phyloP scores from a whole-genome alignment of 805 yeast species.

The Zygoascus biomembranicola region DNA sequence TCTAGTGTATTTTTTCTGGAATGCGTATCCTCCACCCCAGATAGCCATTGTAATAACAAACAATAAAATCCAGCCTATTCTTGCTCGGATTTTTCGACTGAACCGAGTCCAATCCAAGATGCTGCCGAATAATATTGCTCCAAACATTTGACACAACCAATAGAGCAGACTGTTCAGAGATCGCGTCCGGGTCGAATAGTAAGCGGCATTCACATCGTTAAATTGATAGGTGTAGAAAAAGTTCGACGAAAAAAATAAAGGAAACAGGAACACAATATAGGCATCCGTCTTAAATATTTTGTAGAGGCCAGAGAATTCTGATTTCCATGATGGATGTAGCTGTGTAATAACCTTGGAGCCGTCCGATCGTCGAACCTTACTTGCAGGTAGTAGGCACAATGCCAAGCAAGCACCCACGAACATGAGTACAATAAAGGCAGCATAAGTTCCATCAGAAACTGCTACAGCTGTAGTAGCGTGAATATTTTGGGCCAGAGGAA shows the following conservation, averaged over 20 bases:
- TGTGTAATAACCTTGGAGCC: constrained; percentile 35
- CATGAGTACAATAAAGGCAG: constrained; percentile 46
- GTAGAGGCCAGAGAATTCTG: constrained; percentile 22
- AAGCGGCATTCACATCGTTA: constrained; percentile 42
- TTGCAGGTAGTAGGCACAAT: constrained; percentile 19
- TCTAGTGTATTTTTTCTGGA: background rate
- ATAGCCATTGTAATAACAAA: constrained; percentile 35
- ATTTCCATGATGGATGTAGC: constrained; percentile 18
- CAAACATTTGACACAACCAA: constrained; percentile 50
- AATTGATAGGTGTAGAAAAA: constrained; percentile 54
- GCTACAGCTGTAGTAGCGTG: constrained; percentile 21
- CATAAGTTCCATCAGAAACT: constrained; percentile 38
- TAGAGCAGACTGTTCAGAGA: constrained; percentile 43
- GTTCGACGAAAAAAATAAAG: constrained; percentile 44
- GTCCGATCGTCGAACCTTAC: constrained; percentile 37
- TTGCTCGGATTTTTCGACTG: constrained; percentile 23
- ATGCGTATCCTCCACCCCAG: constrained; percentile 48
- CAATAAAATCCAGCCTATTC: constrained; percentile 30
- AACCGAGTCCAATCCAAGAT: constrained; percentile 35
- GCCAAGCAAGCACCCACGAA: constrained; percentile 37
- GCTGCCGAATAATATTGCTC: constrained; percentile 39
- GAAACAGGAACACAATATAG: constrained; percentile 42
- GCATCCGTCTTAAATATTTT: constrained; percentile 19
- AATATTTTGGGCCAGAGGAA: constrained; percentile 44
- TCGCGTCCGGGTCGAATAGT: constrained; percentile 47